These are phyloP conservation scores for Zychaea mexicana DNA, from an alignment of 371 early-diverging fungal genomes.

Conservation along the genomic window DNA sequence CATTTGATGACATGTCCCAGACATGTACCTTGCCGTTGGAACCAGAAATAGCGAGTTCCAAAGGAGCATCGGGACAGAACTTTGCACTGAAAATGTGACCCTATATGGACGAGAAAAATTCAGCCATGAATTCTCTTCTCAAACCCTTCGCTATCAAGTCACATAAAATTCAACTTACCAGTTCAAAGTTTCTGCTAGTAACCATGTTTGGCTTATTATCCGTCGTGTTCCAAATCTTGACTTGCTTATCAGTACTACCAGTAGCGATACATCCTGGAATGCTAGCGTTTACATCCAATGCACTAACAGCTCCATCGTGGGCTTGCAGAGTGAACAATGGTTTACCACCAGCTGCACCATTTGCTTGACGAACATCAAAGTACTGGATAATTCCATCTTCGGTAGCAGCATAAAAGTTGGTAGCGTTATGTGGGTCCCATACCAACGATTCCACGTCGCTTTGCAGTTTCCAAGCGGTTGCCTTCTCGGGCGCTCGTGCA, in stretches of 20 bases:
- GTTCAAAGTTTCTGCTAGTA: conserved; percentile 78
- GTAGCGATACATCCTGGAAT: conserved; percentile 86
- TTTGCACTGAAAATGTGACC: conserved; percentile 87
- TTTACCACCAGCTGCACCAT: conserved; percentile 38
- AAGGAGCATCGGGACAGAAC: conserved; percentile 90
- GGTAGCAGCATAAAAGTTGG: conserved; percentile 77
- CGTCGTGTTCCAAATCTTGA: conserved; percentile 92
- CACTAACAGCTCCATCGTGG: conserved; percentile 87
- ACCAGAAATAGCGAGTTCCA: conserved; percentile 84
- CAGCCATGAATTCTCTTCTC: too few species aligned
- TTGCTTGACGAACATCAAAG: conserved; percentile 76
- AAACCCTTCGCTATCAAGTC: too few species aligned
- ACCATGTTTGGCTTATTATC: conserved; percentile 78
- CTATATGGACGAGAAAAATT: conserved; percentile 15
- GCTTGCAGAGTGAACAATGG: conserved; percentile 90
- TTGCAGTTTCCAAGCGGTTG: conserved; percentile 63
- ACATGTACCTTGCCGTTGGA: conserved; percentile 85
- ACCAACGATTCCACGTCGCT: conserved; percentile 90
- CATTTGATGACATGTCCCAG: conserved; percentile 91
- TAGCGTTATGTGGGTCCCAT: conserved; percentile 86
- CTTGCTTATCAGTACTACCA: conserved; percentile 86
- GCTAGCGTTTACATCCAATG: conserved; percentile 81
- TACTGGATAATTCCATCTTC: conserved; percentile 90
- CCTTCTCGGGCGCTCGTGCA: conserved; percentile 75
- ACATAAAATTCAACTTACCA: conserved; percentile 32